Percentiles rank a stretch among this genome's conserved stretches.
These are phyloP conservation scores for Candida nonsorbophila DNA, from an alignment of 805 yeast species.

Conservation along the genomic window DNA sequence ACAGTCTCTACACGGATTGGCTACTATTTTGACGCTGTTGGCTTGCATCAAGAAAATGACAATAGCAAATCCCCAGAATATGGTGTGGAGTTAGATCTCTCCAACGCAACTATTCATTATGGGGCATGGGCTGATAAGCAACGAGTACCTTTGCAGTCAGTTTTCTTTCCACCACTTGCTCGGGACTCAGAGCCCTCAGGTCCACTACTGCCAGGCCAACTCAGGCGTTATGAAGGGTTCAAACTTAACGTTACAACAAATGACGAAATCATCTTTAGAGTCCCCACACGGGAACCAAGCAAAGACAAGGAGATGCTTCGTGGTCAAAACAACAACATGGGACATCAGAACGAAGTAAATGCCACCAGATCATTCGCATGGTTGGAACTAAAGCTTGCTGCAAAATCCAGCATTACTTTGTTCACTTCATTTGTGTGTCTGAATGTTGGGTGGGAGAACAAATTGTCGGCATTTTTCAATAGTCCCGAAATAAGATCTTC, in stretches of 20 bases:
- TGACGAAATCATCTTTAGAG: conserved; percentile 64
- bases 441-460: conserved; percentile 48
- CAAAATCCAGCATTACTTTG: conserved; percentile 45
- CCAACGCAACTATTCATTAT: conserved; percentile 64
- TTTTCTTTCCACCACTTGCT: conserved; percentile 64
- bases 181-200: conserved; percentile 43
- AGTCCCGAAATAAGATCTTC: conserved; percentile 70
- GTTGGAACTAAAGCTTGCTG: conserved; percentile 67
- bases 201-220: conserved; percentile 36
- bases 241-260: conserved; percentile 48
- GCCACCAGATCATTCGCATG: conserved; percentile 77
- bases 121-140: conserved; percentile 98
- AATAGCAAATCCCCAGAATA: conserved; percentile 20
- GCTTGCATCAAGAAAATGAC: conserved; percentile 20
- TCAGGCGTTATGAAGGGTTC: conserved; percentile 54
- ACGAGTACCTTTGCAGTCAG: conserved; percentile 54
- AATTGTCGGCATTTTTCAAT: conserved; percentile 38
- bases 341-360: conserved; percentile 5
- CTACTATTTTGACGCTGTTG: conserved; percentile 72
- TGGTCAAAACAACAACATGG: conserved; percentile 4
- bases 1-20: conserved; percentile 49
- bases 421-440: conserved; percentile 51
- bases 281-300: conserved; percentile 82
- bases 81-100: conserved; percentile 56
- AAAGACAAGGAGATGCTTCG: conserved; percentile 48